Percentiles rank a stretch among this genome's conserved stretches.
Evolutionary conservation across 2,329 filamentous ascomycete species (phyloP).

Genomic region (Fusarium sp.): DNA sequence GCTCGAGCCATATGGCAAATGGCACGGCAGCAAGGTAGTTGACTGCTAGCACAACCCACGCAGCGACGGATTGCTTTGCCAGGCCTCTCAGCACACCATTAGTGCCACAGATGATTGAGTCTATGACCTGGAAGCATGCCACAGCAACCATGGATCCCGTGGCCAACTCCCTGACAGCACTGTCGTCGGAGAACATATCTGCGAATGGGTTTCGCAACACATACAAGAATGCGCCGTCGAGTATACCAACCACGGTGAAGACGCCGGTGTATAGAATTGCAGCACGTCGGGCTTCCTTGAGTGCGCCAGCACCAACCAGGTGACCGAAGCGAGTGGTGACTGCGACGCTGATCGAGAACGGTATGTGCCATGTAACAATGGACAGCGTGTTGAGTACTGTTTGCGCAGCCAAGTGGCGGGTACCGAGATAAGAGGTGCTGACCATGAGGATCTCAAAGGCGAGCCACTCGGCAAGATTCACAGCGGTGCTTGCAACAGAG

Average conservation of each 20-base stretch:
- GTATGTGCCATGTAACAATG: constrained; percentile 55
- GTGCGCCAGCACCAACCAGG: constrained; percentile 50
- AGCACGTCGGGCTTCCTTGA: constrained; percentile 30
- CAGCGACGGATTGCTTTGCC: constrained; percentile 35
- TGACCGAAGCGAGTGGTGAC: constrained; percentile 56
- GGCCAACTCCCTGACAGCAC: constrained; percentile 21
- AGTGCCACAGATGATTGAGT: constrained; percentile 34
- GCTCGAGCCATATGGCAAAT: constrained; percentile 34
- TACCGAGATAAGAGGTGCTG: constrained; percentile 57
- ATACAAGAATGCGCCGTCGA: constrained; percentile 29
- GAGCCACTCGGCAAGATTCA: constrained; percentile 57
- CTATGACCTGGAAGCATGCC: constrained; percentile 32
- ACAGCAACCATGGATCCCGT: constrained; percentile 27
- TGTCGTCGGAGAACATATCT: constrained; percentile 33
- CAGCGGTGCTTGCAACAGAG: constrained; percentile 53
- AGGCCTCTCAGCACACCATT: constrained; percentile 35
- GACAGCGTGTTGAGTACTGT: constrained; percentile 54
- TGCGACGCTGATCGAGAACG: constrained; percentile 56
- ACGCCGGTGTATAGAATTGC: constrained; percentile 27
- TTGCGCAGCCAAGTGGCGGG: constrained; percentile 55
- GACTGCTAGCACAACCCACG: constrained; percentile 32
- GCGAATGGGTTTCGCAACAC: constrained; percentile 22
- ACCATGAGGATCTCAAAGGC: constrained; percentile 58
- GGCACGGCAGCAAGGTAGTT: constrained; percentile 37
- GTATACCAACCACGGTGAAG: constrained; percentile 22